A percentile compares a stretch with the other conserved stretches of the same genome.
Evolutionary conservation across 495 filamentous ascomycete species (phyloP).

Genomic region (Penicillium paxilli): DNA sequence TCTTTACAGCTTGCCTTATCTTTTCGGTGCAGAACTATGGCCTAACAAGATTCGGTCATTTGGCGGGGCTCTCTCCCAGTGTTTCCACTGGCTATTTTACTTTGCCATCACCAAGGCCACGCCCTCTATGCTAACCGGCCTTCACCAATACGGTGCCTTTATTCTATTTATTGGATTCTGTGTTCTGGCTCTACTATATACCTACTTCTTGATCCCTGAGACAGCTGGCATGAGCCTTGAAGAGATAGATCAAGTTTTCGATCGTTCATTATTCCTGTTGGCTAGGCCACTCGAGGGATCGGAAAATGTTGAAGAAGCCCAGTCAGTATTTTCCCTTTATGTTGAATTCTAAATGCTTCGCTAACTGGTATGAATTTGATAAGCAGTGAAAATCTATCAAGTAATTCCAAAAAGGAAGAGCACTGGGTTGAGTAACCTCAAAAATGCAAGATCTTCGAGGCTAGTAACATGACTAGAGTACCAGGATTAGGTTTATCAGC

Average conservation of each 20-base stretch:
- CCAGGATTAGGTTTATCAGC: too few species aligned
- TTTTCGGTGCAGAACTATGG: slow-evolving; percentile 24
- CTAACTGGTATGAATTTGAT: too few species aligned
- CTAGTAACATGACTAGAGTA: too few species aligned
- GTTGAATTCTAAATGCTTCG: too few species aligned
- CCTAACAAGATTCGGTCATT: slow-evolving; percentile 22
- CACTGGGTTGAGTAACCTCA: too few species aligned
- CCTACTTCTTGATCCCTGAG: slow-evolving; percentile 42
- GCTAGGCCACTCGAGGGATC: neutral
- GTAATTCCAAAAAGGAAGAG: too few species aligned
- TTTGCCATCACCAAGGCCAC: slow-evolving; percentile 10
- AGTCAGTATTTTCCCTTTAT: too few species aligned
- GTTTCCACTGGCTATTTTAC: slow-evolving; percentile 23
- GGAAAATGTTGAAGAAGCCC: too few species aligned
- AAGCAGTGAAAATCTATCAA: too few species aligned
- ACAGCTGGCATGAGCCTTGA: slow-evolving; percentile 9
- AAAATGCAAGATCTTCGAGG: too few species aligned
- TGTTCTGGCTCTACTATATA: slow-evolving; percentile 6
- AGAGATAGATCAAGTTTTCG: slow-evolving; percentile 14
- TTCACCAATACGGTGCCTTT: slow-evolving; percentile 22
- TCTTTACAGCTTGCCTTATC: slow-evolving; percentile 18
- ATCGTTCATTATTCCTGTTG: neutral
- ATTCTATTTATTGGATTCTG: slow-evolving; percentile 17
- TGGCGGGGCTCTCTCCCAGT: slow-evolving; percentile 14
- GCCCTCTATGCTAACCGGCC: slow-evolving; percentile 8